Conservation (phyloP, 2,329 filamentous ascomycete species). For the Metarhizium anisopliae region DNA sequence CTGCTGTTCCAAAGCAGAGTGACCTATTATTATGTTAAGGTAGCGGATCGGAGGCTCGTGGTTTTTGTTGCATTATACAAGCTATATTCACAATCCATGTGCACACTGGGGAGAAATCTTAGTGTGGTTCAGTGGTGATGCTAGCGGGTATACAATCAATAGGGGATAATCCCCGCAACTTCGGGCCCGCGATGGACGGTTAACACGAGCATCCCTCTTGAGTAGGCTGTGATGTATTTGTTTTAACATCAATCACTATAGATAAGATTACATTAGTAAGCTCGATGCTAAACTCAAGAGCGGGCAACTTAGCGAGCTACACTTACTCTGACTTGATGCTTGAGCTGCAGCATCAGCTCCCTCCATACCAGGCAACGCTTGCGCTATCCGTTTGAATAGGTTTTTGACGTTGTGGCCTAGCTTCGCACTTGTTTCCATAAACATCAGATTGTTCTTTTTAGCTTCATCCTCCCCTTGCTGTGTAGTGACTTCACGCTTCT, state of each 20-base stretch:
- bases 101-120: not conserved
- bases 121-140: not conserved
- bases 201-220: conserved; percentile 60
- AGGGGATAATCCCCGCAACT: not conserved
- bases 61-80: conserved; percentile 26
- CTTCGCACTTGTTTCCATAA: conserved; percentile 98
- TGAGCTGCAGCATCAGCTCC: conserved; percentile 72
- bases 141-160: not conserved
- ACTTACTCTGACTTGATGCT: conserved; percentile 67
- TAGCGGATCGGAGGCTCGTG: conserved; percentile 24
- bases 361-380: conserved; percentile 96
- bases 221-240: conserved; percentile 57
- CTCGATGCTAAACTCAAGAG: conserved; percentile 1
- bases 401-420: conserved; percentile 97
- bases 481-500: conserved; percentile 95
- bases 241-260: conserved; percentile 88
- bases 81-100: conserved; percentile 14
- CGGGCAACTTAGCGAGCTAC: not conserved
- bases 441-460: conserved; percentile 97
- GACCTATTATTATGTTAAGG: conserved; percentile 10
- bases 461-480: conserved; percentile 96
- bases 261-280: conserved; percentile 12
- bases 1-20: not conserved
- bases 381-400: conserved; percentile 94
- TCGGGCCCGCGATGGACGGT: conserved; percentile 1